Evolutionary conservation across 768 basidiomycete genomes (phyloP), one percentile per base, ranked within the genome.

Genomic region (Lanmaoa pseudosensibilis): DNA sequence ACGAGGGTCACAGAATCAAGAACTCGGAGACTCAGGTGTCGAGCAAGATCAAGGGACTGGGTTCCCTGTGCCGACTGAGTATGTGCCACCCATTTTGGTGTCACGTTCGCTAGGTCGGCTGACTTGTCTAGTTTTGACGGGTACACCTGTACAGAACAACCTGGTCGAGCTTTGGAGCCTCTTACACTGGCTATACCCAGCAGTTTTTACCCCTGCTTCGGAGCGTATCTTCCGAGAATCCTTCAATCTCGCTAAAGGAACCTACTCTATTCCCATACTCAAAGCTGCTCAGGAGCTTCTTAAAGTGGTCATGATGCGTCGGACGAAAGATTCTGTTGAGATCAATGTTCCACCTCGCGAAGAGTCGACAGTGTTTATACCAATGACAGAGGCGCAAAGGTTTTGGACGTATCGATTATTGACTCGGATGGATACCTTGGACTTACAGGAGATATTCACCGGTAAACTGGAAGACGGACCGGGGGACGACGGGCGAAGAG

Each of bases 1-100:
- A 86, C 57, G 85, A 86, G 65, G 85, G 85, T 6, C 88, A 90
- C 71, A 80, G 78, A 62, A 86, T 90, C 73, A 89, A 89, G 73
- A 88, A 88, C 58, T 71, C 82, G 11, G 83, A 81, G 36, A 82
- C 82, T 23, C 78, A 79, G 25, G 59, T 86, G 8, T 70, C 83
- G 2, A 64, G 72, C 53, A 84, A 82, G 47, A 64, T 87, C 13
- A 82, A 83, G 51, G 80, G 82, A 36, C 47, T 85, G n/a, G 78
- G 81, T 16, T 77, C 83, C 18, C 64, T 83, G 52, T 82, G 82
- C 69, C 77, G 87, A 43, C 70, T 90, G 34, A 82, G 82, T 82
- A 49, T 12, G 73, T 63, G 1, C 12, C 23, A 16, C 37, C 27
- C 18, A 18, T 8, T n/a, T 15, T 43, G 43, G 15, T 37, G 16